Conservation (phyloP, 352 stramenopile species). For the Thalassiosira sp. region DNA sequence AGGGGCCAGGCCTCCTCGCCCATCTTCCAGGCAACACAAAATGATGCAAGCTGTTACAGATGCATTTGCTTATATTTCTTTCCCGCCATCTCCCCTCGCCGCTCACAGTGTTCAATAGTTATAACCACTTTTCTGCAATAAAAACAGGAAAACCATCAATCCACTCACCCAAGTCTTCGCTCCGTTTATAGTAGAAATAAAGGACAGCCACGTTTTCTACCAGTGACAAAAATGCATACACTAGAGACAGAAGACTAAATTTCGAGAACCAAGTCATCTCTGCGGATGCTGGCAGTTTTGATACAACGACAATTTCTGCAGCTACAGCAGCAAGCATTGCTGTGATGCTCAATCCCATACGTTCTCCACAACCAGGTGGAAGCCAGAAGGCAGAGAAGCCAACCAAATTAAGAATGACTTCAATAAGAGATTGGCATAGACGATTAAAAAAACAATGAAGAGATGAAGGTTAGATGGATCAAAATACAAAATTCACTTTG, state of each 20-base stretch:
- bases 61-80: background rate
- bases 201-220: conserved; percentile 36
- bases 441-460: background rate
- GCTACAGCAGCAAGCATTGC: conserved; percentile 50
- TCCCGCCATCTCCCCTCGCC: background rate
- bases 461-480: background rate
- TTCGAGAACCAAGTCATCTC: conserved; percentile 55
- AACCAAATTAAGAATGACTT: conserved; percentile 43
- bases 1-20: background rate
- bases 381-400: conserved; percentile 57
- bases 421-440: no score
- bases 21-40: background rate
- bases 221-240: conserved; percentile 39
- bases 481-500: background rate
- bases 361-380: conserved; percentile 42
- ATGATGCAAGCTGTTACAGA: background rate
- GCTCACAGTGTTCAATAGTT: no score
- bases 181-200: conserved; percentile 25
- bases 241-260: conserved; percentile 31
- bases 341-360: conserved; percentile 54
- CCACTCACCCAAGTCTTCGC: background rate
- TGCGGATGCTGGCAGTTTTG: conserved; percentile 25
- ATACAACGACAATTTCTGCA: conserved; percentile 44
- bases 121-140: background rate
- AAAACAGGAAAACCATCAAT: background rate